Base-by-base conservation (phyloP, 148 eudicot species). In the Chenopodium berlandieri region DNA sequence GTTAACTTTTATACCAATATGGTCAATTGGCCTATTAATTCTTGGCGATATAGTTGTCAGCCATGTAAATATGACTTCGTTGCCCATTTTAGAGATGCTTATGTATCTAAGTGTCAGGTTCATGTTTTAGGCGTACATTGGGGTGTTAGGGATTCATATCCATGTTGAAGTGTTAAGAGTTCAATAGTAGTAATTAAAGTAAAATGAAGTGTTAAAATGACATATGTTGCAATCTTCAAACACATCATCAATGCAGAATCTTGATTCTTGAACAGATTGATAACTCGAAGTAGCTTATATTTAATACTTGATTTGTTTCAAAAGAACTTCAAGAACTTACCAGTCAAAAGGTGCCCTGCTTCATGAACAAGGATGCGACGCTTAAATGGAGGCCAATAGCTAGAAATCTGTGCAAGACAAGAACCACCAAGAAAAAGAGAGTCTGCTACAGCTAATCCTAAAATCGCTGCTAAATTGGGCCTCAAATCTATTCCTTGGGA, bases 291-390 rank as follows among this genome's bases (percentile, higher is more conserved):
- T 58, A 56, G 46, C 6, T 56, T 77, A 74, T 3, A 32, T 11
- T 0, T 25, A 27, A 27, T 14, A 25, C 0, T 8, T 12, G 19
- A 17, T 32, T n/a, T 20, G 5, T 75, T n/a, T 17, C 23, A 30
- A 25, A 20, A 7, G 32, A 56, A 65, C 11, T 60, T 70, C 50
- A 74, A 73, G 67, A 71, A 40, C 75, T 78, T 88, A 92, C 98
- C 97, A 50, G 90, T 89, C 85, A 95, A 92, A 83, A 95, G 90
- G 87, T 95, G 99, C 11, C 99, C 99, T 75, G 99, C 99, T 90
- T 95, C 99, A 90, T 95, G 99, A 80, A 95, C 97, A 77, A 95
- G 92, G 86, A 95, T 95, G 27, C 99, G 93, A 19, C 92, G 94
- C 87, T 90, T 92, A 81, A 90, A 82, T 31, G 99, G 99, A 81